Evolutionary conservation across 2,329 filamentous ascomycete species (phyloP).

Genomic region (Knufia fluminis): DNA sequence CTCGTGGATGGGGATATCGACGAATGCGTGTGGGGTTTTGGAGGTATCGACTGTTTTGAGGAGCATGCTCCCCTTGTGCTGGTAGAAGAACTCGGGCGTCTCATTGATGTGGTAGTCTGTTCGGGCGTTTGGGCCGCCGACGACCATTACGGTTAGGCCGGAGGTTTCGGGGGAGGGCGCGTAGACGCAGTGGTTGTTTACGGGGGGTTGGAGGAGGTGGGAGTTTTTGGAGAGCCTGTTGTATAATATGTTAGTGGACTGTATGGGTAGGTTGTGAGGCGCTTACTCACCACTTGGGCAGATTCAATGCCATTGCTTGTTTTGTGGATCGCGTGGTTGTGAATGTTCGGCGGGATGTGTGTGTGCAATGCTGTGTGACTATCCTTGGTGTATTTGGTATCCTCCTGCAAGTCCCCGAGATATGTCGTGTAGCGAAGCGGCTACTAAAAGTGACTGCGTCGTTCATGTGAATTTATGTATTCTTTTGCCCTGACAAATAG

Average conservation of each 20-base stretch:
- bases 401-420: no score
- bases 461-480: no score
- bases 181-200: conserved; percentile 98
- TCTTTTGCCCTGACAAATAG: no score
- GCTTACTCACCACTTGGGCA: no score
- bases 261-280: no score
- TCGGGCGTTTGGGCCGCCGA: conserved; percentile 89
- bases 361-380: no score
- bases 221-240: conserved; percentile 80
- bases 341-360: no score
- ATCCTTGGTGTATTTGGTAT: no score
- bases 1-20: conserved; percentile 81
- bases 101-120: conserved; percentile 98
- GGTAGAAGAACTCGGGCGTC: conserved; percentile 97
- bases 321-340: no score
- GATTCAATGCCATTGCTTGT: no score
- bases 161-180: conserved; percentile 60
- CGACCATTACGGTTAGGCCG: conserved; percentile 85
- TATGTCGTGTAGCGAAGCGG: no score
- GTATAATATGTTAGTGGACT: background rate
- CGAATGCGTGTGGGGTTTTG: conserved; percentile 50
- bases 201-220: conserved; percentile 82
- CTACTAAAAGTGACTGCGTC: no score
- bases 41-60: conserved; percentile 74
- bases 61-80: conserved; percentile 85